These are phyloP conservation scores for Mycena chlorophos DNA, from an alignment of 768 basidiomycete genomes.

Conservation along the genomic window DNA sequence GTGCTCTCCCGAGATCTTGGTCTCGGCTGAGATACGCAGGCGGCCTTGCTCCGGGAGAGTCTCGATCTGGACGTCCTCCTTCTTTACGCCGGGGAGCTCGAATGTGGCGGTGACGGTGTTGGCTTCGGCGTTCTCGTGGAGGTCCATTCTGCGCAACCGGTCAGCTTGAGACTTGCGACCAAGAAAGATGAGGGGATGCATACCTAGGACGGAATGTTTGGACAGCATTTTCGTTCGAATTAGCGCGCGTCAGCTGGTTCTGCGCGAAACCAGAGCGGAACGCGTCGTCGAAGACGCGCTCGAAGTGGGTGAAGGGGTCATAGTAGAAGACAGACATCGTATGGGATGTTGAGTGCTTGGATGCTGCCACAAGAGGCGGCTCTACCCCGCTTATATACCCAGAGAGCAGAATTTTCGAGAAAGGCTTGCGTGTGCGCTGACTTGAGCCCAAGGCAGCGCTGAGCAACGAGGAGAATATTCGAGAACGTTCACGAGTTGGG, in stretches of 20 bases:
- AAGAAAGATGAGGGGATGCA: not conserved
- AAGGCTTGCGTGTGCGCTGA: not conserved
- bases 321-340: conserved; percentile 36
- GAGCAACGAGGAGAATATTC: no score
- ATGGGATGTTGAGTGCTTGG: not conserved
- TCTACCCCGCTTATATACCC: not conserved
- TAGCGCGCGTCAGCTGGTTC: conserved; percentile 8
- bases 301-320: conserved; percentile 46
- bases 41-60: conserved; percentile 40
- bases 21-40: conserved; percentile 50
- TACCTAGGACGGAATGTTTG: conserved; percentile 27
- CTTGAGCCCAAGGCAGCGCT: no score
- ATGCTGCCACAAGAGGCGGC: not conserved
- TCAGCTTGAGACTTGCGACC: not conserved
- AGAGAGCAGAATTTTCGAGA: not conserved
- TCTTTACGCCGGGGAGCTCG: conserved; percentile 55
- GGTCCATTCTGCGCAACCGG: conserved; percentile 41
- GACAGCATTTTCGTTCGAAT: conserved; percentile 14
- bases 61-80: conserved; percentile 49
- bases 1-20: conserved; percentile 28
- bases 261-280: conserved; percentile 24
- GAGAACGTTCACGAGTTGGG: no score
- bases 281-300: conserved; percentile 45
- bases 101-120: conserved; percentile 51
- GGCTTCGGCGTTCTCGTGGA: conserved; percentile 44